Base-by-base conservation (phyloP, 1,284 basidiomycete species). In the Ustilago crameri region DNA sequence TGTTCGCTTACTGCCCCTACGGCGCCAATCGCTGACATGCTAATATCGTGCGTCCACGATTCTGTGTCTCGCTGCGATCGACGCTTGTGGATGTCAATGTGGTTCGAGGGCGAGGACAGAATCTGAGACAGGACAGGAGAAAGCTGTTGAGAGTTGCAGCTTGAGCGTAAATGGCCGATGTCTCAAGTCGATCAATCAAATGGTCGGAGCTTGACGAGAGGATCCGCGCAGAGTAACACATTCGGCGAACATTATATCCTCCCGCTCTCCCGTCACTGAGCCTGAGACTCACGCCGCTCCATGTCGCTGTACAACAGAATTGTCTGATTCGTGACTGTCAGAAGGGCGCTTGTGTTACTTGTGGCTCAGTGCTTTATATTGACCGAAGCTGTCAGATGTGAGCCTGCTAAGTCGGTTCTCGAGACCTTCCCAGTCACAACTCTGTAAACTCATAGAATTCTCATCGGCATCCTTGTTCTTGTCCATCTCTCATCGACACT, bases 161-260 rank as follows among this genome's bases (percentile, higher is more conserved):
- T 5, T 18, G 41, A 23, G 22, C 10, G 41, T 9, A 5, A 22
- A 23, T 18, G 41, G 3, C 20, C 41, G 18, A 18, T 22, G 10
- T 22, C 20, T 23, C 20, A 42, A 18, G 41, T 42, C 10, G 20
- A 23, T 23, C 20, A 23, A 42, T 10, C 20, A 18, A 15, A 23
- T 15, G 10, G 20, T 22, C 41, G 20, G 41, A 42, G 22, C 12
- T 42, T 37, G 35, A 37, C 35, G 20, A 42, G 15, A 9, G 9
- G 22, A 23, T 42, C 17, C 44, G 52, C 18, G 44, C 44, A 23
- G 52, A 40, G 52, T 44, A 47, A 22, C 20, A 42, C 41, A 10
- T 10, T 42, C 41, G 41, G 22, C 7, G 20, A 23, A 23, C 41
- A 18, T 23, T 42, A 20, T 23, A 12, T 9, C 22, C 20, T 42